Evolutionary conservation across 2,329 filamentous ascomycete genomes (phyloP).

Genomic region (Sporothrix pallida): DNA sequence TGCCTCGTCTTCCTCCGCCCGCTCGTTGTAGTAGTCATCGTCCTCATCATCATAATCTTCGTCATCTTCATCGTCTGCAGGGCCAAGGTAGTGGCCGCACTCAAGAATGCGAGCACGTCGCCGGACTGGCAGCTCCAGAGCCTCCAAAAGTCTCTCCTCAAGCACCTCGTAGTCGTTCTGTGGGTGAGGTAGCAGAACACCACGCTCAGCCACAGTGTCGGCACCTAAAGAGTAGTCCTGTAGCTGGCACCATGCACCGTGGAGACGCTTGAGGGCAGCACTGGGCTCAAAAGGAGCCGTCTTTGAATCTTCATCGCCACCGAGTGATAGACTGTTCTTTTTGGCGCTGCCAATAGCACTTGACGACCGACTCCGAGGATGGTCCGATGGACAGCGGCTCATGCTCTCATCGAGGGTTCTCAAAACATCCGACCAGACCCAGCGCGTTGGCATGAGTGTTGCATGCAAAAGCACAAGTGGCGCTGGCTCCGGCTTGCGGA

Average conservation of each 20-base stretch:
- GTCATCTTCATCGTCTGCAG: constrained; percentile 57
- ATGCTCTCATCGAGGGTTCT: constrained; percentile 47
- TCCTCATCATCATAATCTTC: constrained; percentile 55
- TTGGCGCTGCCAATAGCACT: constrained; percentile 30
- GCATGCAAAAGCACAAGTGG: constrained; percentile 80
- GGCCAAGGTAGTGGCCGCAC: constrained; percentile 76
- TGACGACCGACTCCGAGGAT: not conserved
- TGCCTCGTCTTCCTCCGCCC: constrained; percentile 43
- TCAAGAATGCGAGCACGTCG: constrained; percentile 72
- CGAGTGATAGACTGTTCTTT: not conserved
- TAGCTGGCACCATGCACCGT: constrained; percentile 69
- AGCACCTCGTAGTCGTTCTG: constrained; percentile 80
- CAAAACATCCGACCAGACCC: constrained; percentile 66
- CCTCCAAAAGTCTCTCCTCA: constrained; percentile 77
- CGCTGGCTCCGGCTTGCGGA: constrained; percentile 52
- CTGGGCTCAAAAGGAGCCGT: constrained; percentile 46
- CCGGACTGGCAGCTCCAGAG: constrained; percentile 70
- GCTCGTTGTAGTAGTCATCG: constrained; percentile 50
- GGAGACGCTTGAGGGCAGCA: constrained; percentile 57
- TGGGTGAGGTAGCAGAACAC: constrained; percentile 77
- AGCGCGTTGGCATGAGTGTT: constrained; percentile 72
- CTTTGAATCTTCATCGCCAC: not conserved
- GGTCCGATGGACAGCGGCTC: constrained; percentile 12
- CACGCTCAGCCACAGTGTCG: constrained; percentile 75
- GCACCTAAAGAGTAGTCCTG: constrained; percentile 66